A percentile compares a stretch with the other conserved stretches of the same genome.
Evolutionary conservation across 805 yeast genomes (phyloP).

Genomic region (Isabelozyma gotoi): DNA sequence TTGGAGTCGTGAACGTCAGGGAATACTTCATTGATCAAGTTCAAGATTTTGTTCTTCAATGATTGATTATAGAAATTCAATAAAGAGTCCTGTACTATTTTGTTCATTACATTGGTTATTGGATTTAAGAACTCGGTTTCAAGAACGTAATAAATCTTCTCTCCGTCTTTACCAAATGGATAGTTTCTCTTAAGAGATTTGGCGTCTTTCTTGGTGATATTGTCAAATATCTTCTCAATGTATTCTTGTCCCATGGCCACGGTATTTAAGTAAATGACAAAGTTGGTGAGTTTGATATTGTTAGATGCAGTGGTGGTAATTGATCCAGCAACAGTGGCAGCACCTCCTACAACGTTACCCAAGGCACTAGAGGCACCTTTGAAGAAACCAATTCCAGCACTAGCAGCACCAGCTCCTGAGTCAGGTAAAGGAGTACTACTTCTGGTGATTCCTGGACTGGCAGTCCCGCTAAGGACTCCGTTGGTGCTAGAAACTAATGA

Average conservation of each 20-base stretch:
- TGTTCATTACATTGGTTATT: constrained; percentile 30
- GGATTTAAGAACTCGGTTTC: constrained; percentile 32
- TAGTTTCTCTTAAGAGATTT: constrained; percentile 21
- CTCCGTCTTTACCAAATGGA: constrained; percentile 38
- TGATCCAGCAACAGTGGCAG: constrained; percentile 18
- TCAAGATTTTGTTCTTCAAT: constrained; percentile 43
- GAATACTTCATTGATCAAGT: constrained; percentile 43
- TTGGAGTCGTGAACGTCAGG: constrained; percentile 32
- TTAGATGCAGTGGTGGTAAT: constrained; percentile 28
- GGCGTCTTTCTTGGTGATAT: constrained; percentile 27
- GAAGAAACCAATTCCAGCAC: constrained; percentile 39
- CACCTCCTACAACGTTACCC: constrained; percentile 41
- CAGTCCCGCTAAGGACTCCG: constrained; percentile 9
- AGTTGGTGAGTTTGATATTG: constrained; percentile 52
- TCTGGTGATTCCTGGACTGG: constrained; percentile 25
- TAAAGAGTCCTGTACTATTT: constrained; percentile 44
- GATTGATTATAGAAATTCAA: constrained; percentile 50
- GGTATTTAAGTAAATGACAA: constrained; percentile 70
- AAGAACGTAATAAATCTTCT: constrained; percentile 29
- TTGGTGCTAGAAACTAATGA: constrained; percentile 12
- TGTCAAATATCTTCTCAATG: constrained; percentile 51
- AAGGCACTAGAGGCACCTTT: constrained; percentile 45
- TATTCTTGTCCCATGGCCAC: constrained; percentile 63
- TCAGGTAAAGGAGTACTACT: constrained; percentile 36
- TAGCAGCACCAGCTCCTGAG: constrained; percentile 12